Evolutionary conservation across 2,329 filamentous ascomycete genomes (phyloP), one percentile per base, ranked within the genome.

Genomic region (Aspergillus melleus): DNA sequence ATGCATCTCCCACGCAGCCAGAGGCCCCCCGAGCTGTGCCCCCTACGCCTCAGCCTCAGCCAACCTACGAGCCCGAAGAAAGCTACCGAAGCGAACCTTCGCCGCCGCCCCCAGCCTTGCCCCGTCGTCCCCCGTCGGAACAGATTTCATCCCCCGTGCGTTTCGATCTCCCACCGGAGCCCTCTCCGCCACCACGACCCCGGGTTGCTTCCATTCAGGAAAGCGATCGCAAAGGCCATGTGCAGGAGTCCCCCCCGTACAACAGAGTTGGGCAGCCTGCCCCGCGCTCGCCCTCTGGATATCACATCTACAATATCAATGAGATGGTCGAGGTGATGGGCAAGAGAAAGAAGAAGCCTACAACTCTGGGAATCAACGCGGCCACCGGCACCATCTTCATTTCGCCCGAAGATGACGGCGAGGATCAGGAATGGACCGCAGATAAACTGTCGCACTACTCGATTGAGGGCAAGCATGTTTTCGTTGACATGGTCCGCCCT

Each of bases 321-420:
- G 94, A 98, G 77, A 96, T 96, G 90, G 87, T 96, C 4, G 94
- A 92, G n/a, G 87, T 95, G 49, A 93, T 96, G 87, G 94, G 94
- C 58, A 96, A 96, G 80, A 90, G 91, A 70, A 96, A 96, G 82
- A 98, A 98, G 80, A 95, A 97, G 91, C 92, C 94, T 1, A 96
- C 92, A n/a, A 96, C 91, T 0, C 77, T 98, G 42, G 94, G 94
- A n/a, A 89, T 98, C 71, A 97, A 98, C 72, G 82, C 95, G 58
- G 88, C 89, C 52, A 96, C 91, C 16, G 93, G 93, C 44, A 86
- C 89, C 32, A 96, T 99, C 66, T 88, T 96, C 77, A 91, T 99
- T 68, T 90, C 92, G 0, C 93, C 94, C 0, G 94, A 91, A 53
- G 84, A 88, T 62, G 92, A 97, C 73, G 93, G 92, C 1, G 89